Evolutionary conservation across 176 grass and related monocot genomes (phyloP), one percentile per base, ranked within the genome.

Genomic region (Elymus sibiricus): DNA sequence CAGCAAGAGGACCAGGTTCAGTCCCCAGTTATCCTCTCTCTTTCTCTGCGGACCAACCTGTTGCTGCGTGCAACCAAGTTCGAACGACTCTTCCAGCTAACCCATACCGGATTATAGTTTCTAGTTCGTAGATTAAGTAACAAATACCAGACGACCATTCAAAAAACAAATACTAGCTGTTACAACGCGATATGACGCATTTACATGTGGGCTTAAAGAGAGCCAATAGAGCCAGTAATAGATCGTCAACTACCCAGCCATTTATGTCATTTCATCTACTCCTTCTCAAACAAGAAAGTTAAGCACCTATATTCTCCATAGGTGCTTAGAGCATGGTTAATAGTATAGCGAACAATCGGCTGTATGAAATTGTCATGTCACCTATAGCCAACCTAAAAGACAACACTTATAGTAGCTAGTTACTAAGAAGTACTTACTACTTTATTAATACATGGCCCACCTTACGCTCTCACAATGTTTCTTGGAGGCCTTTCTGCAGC

Each of bases 1-100:
- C 89, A 84, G 60, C 89, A 31, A 67, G 59, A 32, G 16, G 9
- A 4, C 81, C 46, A 91, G 89, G 89, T 89, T 34, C 26, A 44
- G 44, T 73, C 27, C 75, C 42, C 42, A 25, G 53, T 53, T 32
- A 25, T 8, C 21, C 25, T 31, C 58, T 82, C 66, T 62, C 43
- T 84, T 32, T 86, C 31, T 27, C 16, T 19, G 24, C 8, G 62
- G 11, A 24, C 58, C 49, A 11, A 10, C 5, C 35, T 51, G 5
- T 55, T 11, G 77, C 25, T 43, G 47, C 47, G 47, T 51, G 47
- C 47, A 15, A 51, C 25, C 72, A 51, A 51, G 25, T 19, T 76
- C 72, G 2, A 31, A 16, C 7, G 72, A 51, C 44, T 76, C 72
- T 19, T 51, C 8, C 29, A 31, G 72, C 72, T 76, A 76, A 31